Conservation (phyloP, 306 rosid species). For the Medicago truncatula region DNA sequence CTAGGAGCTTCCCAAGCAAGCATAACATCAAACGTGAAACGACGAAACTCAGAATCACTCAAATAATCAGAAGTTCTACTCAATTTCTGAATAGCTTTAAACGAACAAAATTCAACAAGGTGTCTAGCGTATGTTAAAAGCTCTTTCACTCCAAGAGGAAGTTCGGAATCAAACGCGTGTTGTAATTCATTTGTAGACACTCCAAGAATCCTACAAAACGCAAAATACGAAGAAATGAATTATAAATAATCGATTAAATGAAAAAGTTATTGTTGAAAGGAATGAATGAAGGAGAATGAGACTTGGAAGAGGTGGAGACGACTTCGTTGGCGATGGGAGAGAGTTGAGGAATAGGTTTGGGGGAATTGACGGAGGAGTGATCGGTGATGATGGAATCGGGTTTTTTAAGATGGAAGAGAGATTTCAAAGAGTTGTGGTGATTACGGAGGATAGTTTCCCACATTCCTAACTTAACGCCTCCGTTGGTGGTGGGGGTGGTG, state of each 20-base stretch:
- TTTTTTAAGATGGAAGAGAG: constrained; percentile 58
- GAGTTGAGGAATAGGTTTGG: constrained; percentile 72
- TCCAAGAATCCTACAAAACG: constrained; percentile 66
- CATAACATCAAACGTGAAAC: constrained; percentile 85
- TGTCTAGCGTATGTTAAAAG: constrained; percentile 71
- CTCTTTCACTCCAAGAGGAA: constrained; percentile 62
- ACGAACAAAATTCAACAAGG: constrained; percentile 79
- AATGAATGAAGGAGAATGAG: neutral
- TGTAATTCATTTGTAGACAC: constrained; percentile 67
- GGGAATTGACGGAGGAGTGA: constrained; percentile 43
- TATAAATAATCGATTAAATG: too few species aligned
- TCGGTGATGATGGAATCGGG: constrained; percentile 30
- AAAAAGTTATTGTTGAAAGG: neutral
- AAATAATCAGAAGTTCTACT: constrained; percentile 56
- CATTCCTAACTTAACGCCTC: constrained; percentile 43
- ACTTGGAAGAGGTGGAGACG: constrained; percentile 83
- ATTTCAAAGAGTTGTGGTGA: constrained; percentile 51
- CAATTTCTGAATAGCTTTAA: constrained; percentile 60
- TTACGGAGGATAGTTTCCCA: constrained; percentile 54
- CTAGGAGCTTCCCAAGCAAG: constrained; percentile 93
- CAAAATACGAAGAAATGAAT: neutral
- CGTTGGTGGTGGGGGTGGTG: neutral
- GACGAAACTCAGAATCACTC: constrained; percentile 65
- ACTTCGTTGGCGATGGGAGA: constrained; percentile 85
- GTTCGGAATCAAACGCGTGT: constrained; percentile 69